Conservation (phyloP, 768 basidiomycete species). For the Cyclocybe cylindracea region DNA sequence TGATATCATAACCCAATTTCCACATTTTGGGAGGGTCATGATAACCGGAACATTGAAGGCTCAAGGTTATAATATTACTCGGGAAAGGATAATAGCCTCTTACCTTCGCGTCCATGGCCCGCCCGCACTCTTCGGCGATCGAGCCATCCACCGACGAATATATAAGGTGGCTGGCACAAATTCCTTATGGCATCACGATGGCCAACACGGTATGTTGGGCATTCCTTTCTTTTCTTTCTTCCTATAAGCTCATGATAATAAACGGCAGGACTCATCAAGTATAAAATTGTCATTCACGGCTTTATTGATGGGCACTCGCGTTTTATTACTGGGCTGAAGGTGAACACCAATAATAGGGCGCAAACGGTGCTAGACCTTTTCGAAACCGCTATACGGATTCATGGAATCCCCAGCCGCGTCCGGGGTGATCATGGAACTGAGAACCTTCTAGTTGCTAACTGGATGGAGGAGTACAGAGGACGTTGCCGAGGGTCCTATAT, state of each 20-base stretch:
- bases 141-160: too few species aligned
- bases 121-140: too few species aligned
- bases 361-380: slow-evolving; percentile 40
- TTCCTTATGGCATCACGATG: slow-evolving; percentile 26
- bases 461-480: slow-evolving; percentile 26
- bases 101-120: too few species aligned
- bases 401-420: slow-evolving; percentile 33
- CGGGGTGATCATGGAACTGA: slow-evolving; percentile 34
- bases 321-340: slow-evolving; percentile 33
- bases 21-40: too few species aligned
- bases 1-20: too few species aligned
- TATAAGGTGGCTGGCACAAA: slow-evolving; percentile 15
- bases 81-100: too few species aligned
- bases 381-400: slow-evolving; percentile 10
- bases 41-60: too few species aligned
- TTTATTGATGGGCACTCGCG: slow-evolving; percentile 44
- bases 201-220: slow-evolving; percentile 12
- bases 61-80: too few species aligned
- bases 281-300: slow-evolving; percentile 37
- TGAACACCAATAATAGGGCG: slow-evolving; percentile 40
- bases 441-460: slow-evolving; percentile 30
- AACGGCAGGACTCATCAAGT: slow-evolving; percentile 31
- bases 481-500: slow-evolving; percentile 32
- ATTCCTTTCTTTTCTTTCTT: too few species aligned
- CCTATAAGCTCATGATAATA: neutral